A percentile compares a stretch with the other conserved stretches of the same genome.
Evolutionary conservation across 805 yeast genomes (phyloP).

Genomic region (Saturnispora dispora): DNA sequence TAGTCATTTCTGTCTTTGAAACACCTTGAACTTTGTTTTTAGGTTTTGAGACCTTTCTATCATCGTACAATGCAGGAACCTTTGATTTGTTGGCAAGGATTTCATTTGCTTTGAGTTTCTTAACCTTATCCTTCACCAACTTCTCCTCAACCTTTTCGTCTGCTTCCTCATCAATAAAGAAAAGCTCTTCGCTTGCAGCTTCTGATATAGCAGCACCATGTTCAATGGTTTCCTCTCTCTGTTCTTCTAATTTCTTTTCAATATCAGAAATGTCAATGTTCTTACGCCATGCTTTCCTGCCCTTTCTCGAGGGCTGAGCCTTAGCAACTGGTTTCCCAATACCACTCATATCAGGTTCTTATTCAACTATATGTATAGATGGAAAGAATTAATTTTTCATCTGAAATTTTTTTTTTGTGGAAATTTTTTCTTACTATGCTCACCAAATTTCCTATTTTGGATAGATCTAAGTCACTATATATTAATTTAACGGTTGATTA

Average conservation of each 20-base stretch:
- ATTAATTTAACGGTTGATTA: too few species aligned
- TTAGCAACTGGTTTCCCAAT: conserved; percentile 43
- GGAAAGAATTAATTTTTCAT: background rate
- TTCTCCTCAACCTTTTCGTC: conserved; percentile 36
- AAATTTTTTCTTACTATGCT: background rate
- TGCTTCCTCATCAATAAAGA: conserved; percentile 61
- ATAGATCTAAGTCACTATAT: background rate
- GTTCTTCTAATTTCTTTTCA: conserved; percentile 58
- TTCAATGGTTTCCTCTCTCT: conserved; percentile 50
- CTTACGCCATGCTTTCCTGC: conserved; percentile 88
- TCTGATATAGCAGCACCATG: conserved; percentile 36
- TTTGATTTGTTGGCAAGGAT: conserved; percentile 73
- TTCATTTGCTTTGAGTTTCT: conserved; percentile 36
- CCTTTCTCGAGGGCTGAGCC: conserved; percentile 79
- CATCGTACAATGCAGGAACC: conserved; percentile 49
- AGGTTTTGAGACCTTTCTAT: conserved; percentile 30
- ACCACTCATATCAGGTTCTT: conserved; percentile 23
- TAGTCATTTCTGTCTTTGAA: conserved; percentile 49
- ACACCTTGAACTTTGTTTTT: conserved; percentile 45
- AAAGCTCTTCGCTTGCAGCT: conserved; percentile 39
- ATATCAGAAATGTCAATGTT: conserved; percentile 82
- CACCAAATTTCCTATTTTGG: background rate
- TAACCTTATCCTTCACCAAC: conserved; percentile 31
- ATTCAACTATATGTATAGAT: background rate
- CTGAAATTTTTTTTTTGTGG: background rate